phyloP scores from a whole-genome alignment of 495 filamentous ascomycete genomes.

The Penicillium cosmopolitanum region DNA sequence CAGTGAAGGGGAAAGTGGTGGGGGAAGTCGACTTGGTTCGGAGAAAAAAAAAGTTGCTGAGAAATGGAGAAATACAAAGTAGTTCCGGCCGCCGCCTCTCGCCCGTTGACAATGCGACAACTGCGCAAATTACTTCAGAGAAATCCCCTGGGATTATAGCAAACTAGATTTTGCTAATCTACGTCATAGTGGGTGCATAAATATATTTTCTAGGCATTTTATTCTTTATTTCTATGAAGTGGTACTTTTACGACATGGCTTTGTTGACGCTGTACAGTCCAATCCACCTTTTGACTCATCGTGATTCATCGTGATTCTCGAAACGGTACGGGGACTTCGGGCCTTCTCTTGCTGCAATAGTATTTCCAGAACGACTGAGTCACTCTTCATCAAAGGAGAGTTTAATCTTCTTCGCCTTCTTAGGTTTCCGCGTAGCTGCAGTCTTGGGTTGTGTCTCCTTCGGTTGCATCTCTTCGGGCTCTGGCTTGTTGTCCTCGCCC shows the following conservation, averaged over 20 bases:
- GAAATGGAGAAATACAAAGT: constrained; percentile 20
- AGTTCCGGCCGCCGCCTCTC: not conserved
- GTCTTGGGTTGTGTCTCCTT: constrained; percentile 31
- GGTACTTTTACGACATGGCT: not conserved
- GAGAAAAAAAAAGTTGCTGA: constrained; percentile 34
- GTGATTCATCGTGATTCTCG: constrained; percentile 20
- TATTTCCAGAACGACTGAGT: not conserved
- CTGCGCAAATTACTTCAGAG: not conserved
- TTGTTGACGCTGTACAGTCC: not conserved
- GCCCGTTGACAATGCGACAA: not conserved
- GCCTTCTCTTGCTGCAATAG: constrained; percentile 7
- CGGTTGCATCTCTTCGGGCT: constrained; percentile 26
- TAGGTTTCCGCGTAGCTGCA: constrained; percentile 36
- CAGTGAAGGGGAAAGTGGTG: constrained; percentile 18
- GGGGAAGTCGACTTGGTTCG: constrained; percentile 17
- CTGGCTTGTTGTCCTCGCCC: constrained; percentile 34
- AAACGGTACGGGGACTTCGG: not conserved
- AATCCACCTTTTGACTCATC: constrained; percentile 24
- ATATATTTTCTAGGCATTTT: constrained; percentile 4
- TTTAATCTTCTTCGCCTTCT: constrained; percentile 54
- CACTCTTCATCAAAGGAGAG: constrained; percentile 47
- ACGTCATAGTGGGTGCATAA: no score
- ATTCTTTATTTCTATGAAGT: not conserved
- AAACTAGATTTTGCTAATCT: no score
- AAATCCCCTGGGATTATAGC: not conserved